Percentiles rank a stretch among this genome's conserved stretches.
Conservation (phyloP, 1,284 basidiomycete species). For the Melampsora americana region DNA sequence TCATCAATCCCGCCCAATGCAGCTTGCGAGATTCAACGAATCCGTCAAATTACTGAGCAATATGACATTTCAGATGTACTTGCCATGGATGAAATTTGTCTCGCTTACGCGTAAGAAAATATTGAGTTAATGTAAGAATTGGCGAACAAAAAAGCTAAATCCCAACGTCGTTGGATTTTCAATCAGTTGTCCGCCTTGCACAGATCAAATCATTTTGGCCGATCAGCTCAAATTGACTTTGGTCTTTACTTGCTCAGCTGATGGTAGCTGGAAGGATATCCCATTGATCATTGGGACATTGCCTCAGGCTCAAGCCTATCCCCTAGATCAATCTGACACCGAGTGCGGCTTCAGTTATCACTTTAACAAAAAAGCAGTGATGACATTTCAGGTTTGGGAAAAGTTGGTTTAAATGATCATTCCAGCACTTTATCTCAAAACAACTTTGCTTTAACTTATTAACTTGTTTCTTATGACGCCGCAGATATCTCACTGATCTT, state of each 20-base stretch:
- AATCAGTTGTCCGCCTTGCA: slow-evolving; percentile 24
- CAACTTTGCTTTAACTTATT: background rate
- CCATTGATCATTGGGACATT: slow-evolving; percentile 31
- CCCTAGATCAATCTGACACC: slow-evolving; percentile 12
- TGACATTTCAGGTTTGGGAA: slow-evolving; percentile 41
- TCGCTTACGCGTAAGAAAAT: slow-evolving; percentile 23
- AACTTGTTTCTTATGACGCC: background rate
- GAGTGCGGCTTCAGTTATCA: slow-evolving; percentile 22
- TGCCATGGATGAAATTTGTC: slow-evolving; percentile 36
- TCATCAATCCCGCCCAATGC: slow-evolving; percentile 11
- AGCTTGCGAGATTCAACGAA: slow-evolving; percentile 24
- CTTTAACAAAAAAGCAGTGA: slow-evolving; percentile 33
- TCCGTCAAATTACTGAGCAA: slow-evolving; percentile 15
- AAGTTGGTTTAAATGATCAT: slow-evolving; percentile 18
- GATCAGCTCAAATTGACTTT: slow-evolving; percentile 24
- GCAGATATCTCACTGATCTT: slow-evolving; percentile 30
- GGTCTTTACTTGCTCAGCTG: slow-evolving; percentile 38
- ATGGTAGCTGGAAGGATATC: slow-evolving; percentile 37
- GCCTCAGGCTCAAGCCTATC: slow-evolving; percentile 26
- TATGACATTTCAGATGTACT: slow-evolving; percentile 30
- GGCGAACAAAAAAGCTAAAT: background rate
- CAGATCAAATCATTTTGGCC: slow-evolving; percentile 7
- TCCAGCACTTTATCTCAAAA: background rate
- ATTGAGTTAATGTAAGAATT: background rate
- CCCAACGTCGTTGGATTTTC: background rate